These are phyloP conservation scores for Cydonia oblonga DNA, from an alignment of 331 rosid genomes.

Conservation along the genomic window DNA sequence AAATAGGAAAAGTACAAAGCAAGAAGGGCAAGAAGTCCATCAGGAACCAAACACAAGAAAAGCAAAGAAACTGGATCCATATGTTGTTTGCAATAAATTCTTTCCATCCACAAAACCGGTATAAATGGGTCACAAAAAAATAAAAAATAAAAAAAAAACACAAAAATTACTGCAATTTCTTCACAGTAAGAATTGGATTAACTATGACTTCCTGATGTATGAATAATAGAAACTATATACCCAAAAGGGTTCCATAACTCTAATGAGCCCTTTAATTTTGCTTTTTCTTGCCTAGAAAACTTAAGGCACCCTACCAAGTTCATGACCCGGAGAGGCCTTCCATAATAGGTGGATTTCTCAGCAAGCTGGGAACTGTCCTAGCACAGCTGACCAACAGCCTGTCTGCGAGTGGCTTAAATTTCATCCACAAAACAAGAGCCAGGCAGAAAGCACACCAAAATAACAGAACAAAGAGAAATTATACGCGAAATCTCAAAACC, in stretches of 20 bases:
- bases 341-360: no score
- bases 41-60: neutral
- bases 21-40: neutral
- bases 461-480: neutral
- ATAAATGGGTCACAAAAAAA: neutral
- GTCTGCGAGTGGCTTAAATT: neutral
- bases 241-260: no score
- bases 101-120: neutral
- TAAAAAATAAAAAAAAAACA: no score
- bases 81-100: neutral
- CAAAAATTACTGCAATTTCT: neutral
- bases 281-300: no score
- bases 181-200: neutral
- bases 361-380: neutral
- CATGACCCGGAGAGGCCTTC: no score
- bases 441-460: neutral
- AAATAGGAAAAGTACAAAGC: neutral
- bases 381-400: neutral
- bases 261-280: no score
- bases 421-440: neutral
- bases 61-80: neutral
- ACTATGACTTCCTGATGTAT: neutral
- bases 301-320: no score
- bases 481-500: neutral
- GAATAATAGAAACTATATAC: no score